These are phyloP conservation scores for Myochromella boudieri DNA, from an alignment of 768 basidiomycete genomes.

Conservation along the genomic window DNA sequence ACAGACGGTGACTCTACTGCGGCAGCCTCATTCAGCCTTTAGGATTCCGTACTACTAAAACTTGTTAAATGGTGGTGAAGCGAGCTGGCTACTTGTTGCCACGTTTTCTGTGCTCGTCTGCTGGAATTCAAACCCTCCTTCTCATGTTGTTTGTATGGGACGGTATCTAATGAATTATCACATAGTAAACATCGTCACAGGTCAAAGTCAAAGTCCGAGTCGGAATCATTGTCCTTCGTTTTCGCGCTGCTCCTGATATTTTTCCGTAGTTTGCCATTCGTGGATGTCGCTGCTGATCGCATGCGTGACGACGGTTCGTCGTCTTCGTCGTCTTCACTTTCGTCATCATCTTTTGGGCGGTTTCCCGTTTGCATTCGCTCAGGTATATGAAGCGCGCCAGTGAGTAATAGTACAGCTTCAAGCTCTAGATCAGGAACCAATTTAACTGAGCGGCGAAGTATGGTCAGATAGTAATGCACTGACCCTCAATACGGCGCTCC, in stretches of 20 bases:
- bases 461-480: background rate
- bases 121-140: background rate
- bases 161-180: no score
- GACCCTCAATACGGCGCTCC: conserved; percentile 79
- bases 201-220: conserved; percentile 83
- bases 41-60: background rate
- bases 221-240: conserved; percentile 49
- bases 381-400: conserved; percentile 61
- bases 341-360: conserved; percentile 30
- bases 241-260: conserved; percentile 47
- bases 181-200: conserved; percentile 35
- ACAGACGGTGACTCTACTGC: conserved; percentile 14
- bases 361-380: conserved; percentile 38
- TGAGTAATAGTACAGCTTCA: conserved; percentile 66
- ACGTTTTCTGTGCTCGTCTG: no score
- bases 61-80: background rate
- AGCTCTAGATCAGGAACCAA: conserved; percentile 49
- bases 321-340: conserved; percentile 48
- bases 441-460: conserved; percentile 3
- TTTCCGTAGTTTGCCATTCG: conserved; percentile 49
- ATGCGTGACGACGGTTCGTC: conserved; percentile 49
- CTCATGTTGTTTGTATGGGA: no score
- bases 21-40: conserved; percentile 17
- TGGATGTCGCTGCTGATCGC: conserved; percentile 58
- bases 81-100: background rate